Percentiles rank a stretch among this genome's conserved stretches.
Evolutionary conservation across 2,329 filamentous ascomycete species (phyloP).

Genomic region (Aaosphaeria arxii): DNA sequence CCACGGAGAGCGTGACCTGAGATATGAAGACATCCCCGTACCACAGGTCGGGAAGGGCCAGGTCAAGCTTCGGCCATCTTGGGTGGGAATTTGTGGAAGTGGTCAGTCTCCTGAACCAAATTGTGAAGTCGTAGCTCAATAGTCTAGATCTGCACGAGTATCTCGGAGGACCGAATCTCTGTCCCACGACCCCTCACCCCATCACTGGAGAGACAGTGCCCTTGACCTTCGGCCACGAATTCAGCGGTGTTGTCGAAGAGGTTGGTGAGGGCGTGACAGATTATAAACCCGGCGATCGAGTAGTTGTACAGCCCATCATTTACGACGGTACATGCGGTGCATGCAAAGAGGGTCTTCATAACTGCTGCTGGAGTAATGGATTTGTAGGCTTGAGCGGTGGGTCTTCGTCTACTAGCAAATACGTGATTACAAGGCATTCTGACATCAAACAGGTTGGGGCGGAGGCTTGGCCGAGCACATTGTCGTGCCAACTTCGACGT

Average conservation of each 20-base stretch:
- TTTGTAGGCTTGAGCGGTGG: conserved; percentile 51
- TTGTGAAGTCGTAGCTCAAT: neutral
- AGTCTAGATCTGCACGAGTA: conserved; percentile 47
- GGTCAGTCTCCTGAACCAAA: conserved; percentile 16
- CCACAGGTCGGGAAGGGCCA: conserved; percentile 39
- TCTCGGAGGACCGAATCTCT: conserved; percentile 47
- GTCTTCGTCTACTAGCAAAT: neutral
- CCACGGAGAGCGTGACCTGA: conserved; percentile 43
- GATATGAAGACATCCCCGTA: conserved; percentile 42
- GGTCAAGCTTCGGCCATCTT: conserved; percentile 43
- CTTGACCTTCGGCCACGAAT: conserved; percentile 55
- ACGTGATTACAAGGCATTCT: neutral
- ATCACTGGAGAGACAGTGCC: conserved; percentile 52
- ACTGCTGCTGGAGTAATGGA: conserved; percentile 54
- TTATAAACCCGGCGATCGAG: conserved; percentile 49
- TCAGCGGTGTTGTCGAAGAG: conserved; percentile 51
- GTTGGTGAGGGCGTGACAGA: conserved; percentile 49
- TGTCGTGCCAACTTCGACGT: conserved; percentile 46
- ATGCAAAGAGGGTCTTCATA: conserved; percentile 51
- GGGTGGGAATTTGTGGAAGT: conserved; percentile 43
- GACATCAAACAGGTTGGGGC: conserved; percentile 41
- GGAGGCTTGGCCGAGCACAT: conserved; percentile 53
- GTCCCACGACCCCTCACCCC: conserved; percentile 52
- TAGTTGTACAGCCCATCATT: conserved; percentile 53
- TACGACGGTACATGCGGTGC: conserved; percentile 53